phyloP scores from a whole-genome alignment of 164 flowering plant genomes.

The Liriodendron chinense region DNA sequence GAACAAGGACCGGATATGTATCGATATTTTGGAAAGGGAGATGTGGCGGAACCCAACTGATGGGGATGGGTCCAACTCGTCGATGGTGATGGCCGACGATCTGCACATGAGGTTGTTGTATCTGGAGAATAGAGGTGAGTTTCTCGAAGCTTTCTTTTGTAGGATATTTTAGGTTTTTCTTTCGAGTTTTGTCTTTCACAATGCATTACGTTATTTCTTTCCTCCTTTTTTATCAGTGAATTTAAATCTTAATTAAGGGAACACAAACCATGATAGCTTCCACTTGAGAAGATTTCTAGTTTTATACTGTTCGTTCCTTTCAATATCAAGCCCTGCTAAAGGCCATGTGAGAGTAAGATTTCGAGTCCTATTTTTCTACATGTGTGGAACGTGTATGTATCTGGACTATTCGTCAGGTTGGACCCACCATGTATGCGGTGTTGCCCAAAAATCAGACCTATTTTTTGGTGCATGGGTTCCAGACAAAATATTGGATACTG shows the following conservation, averaged over 20 bases:
- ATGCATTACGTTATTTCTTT: neutral
- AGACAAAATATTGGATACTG: too few species aligned
- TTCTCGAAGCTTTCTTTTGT: neutral
- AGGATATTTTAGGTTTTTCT: neutral
- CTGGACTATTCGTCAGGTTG: too few species aligned
- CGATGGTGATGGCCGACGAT: constrained; percentile 42
- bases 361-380: too few species aligned
- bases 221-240: neutral
- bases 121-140: constrained; percentile 66
- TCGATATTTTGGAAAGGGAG: constrained; percentile 65
- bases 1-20: constrained; percentile 56
- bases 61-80: constrained; percentile 27
- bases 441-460: too few species aligned
- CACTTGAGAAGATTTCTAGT: neutral
- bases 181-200: neutral
- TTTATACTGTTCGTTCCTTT: neutral
- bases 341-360: too few species aligned
- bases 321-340: too few species aligned
- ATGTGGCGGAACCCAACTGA: constrained; percentile 44
- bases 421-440: too few species aligned
- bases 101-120: constrained; percentile 46
- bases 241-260: neutral
- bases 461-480: too few species aligned
- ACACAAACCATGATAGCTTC: neutral
- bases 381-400: too few species aligned